These are phyloP conservation scores for Harrya chromipes DNA, from an alignment of 768 basidiomycete genomes.

Conservation along the genomic window DNA sequence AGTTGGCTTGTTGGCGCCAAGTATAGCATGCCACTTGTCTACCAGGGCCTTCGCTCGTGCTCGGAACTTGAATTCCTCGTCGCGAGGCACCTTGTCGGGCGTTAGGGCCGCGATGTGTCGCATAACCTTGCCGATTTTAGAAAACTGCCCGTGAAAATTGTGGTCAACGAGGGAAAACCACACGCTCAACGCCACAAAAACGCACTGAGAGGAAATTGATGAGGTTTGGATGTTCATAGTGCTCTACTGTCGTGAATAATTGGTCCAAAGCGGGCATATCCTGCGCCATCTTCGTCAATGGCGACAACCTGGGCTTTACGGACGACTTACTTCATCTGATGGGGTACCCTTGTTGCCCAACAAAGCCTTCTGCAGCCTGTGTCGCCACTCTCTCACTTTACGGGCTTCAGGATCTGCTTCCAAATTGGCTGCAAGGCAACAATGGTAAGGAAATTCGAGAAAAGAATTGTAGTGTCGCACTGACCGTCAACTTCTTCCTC, in stretches of 20 bases:
- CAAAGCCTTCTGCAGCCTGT: conserved; percentile 87
- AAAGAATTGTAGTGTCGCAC: conserved; percentile 22
- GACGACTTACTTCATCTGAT: conserved; percentile 55
- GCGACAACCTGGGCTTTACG: not conserved
- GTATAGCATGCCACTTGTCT: conserved; percentile 42
- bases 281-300: conserved; percentile 36
- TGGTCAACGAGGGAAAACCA: conserved; percentile 7
- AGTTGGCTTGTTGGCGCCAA: conserved; percentile 32
- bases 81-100: conserved; percentile 43
- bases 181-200: conserved; percentile 6
- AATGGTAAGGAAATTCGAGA: conserved; percentile 5
- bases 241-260: conserved; percentile 74
- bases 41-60: conserved; percentile 47
- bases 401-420: conserved; percentile 58
- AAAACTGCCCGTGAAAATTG: conserved; percentile 26
- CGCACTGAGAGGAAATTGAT: conserved; percentile 68
- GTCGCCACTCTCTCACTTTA: conserved; percentile 89
- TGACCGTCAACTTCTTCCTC: conserved; percentile 60
- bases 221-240: conserved; percentile 66
- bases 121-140: conserved; percentile 60
- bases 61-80: conserved; percentile 53
- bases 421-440: conserved; percentile 36
- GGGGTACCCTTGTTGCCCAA: conserved; percentile 62
- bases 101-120: conserved; percentile 52
- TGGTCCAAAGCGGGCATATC: conserved; percentile 74